These are phyloP conservation scores for Zizania palustris DNA, from an alignment of 202 grass and related monocot species.

Conservation along the genomic window DNA sequence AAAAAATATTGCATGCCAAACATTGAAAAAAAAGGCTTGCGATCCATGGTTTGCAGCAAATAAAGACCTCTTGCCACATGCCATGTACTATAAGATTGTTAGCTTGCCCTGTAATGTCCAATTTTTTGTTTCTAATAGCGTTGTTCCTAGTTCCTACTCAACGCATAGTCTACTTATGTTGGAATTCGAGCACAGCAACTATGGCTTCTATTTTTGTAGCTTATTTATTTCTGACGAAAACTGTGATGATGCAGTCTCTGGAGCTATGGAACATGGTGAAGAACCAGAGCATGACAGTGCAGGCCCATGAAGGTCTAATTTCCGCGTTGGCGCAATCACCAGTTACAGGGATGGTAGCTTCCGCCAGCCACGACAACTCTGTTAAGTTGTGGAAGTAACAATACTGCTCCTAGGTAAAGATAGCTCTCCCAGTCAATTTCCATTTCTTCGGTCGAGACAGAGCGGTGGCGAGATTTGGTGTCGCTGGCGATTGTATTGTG, in stretches of 20 bases:
- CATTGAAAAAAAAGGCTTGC: not conserved
- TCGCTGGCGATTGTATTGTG: constrained; percentile 16
- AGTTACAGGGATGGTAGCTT: constrained; percentile 85
- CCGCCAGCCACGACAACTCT: constrained; percentile 92
- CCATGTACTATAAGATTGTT: not conserved
- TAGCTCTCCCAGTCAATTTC: constrained; percentile 28
- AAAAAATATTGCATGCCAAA: not conserved
- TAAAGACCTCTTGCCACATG: not conserved
- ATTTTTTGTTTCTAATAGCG: not conserved
- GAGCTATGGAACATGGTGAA: constrained; percentile 94
- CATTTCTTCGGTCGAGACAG: constrained; percentile 38
- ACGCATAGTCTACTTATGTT: not conserved
- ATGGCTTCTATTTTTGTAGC: not conserved
- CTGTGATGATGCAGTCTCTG: constrained; percentile 64
- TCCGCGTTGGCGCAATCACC: constrained; percentile 74
- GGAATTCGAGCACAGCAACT: not conserved
- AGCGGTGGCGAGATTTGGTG: constrained; percentile 24
- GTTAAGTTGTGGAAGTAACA: constrained; percentile 98
- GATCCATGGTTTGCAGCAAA: not conserved
- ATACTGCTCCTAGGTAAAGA: constrained; percentile 23
- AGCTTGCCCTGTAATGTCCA: not conserved
- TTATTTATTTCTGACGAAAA: constrained; percentile 18
- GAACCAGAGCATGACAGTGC: constrained; percentile 83
- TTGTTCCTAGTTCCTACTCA: not conserved
- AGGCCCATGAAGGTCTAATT: constrained; percentile 86